Conservation (phyloP, 2,329 filamentous ascomycete species). For the Fusarium tuaranense region DNA sequence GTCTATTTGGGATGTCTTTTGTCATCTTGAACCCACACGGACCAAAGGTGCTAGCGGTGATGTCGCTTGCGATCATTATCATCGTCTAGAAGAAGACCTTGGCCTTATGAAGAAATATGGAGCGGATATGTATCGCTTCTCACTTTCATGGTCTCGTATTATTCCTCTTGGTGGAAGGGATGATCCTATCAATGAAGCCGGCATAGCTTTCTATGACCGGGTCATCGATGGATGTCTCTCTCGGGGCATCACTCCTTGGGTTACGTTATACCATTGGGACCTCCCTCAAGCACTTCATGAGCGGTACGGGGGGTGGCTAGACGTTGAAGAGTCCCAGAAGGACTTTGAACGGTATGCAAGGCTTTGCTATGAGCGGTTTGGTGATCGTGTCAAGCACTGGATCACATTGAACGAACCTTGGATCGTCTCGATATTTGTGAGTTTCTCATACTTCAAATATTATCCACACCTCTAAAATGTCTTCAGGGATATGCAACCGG, state of each 20-base stretch:
- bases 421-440: slow-evolving; percentile 52
- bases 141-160: slow-evolving; percentile 74
- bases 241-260: slow-evolving; percentile 69
- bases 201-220: slow-evolving; percentile 69
- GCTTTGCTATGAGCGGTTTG: slow-evolving; percentile 53
- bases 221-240: slow-evolving; percentile 69
- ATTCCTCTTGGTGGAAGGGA: slow-evolving; percentile 73
- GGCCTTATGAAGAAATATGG: slow-evolving; percentile 68
- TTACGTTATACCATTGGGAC: slow-evolving; percentile 77
- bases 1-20: slow-evolving; percentile 58
- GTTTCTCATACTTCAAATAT: not conserved
- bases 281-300: slow-evolving; percentile 51
- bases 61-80: slow-evolving; percentile 59
- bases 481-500: slow-evolving; percentile 49
- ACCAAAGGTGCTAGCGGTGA: slow-evolving; percentile 59
- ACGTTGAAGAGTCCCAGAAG: slow-evolving; percentile 46
- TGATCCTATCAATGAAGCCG: slow-evolving; percentile 72
- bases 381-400: slow-evolving; percentile 55
- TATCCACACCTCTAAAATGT: fast-evolving
- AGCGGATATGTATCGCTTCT: slow-evolving; percentile 73
- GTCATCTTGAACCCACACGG: slow-evolving; percentile 54
- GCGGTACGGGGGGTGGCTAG: slow-evolving; percentile 51
- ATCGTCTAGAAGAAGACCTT: slow-evolving; percentile 64
- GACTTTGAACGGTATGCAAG: slow-evolving; percentile 54
- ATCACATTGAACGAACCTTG: slow-evolving; percentile 55